A percentile compares a stretch with the other conserved stretches of the same genome.
Evolutionary conservation across 805 yeast genomes (phyloP).

Genomic region (Candida chilensis): DNA sequence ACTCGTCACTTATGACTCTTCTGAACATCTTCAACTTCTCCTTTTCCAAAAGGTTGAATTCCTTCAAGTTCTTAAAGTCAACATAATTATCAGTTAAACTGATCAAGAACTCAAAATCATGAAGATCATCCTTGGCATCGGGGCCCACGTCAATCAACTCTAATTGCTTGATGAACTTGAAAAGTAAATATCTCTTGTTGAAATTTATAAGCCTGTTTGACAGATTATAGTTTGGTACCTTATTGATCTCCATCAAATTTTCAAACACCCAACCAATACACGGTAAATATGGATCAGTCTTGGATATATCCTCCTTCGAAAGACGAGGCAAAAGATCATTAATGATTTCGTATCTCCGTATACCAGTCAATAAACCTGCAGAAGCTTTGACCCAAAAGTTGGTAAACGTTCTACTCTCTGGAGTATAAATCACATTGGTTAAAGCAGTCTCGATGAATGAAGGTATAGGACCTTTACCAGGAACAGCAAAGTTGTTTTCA

Average conservation of each 20-base stretch:
- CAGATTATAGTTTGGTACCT: slow-evolving; percentile 68
- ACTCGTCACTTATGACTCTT: slow-evolving; percentile 19
- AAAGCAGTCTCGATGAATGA: slow-evolving; percentile 80
- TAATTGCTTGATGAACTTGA: slow-evolving; percentile 26
- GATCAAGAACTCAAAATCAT: slow-evolving; percentile 44
- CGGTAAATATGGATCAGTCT: slow-evolving; percentile 51
- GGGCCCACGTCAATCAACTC: slow-evolving; percentile 22
- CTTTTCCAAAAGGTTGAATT: slow-evolving; percentile 16
- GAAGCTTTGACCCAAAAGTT: slow-evolving; percentile 63
- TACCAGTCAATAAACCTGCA: too few species aligned
- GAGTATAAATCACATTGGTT: slow-evolving; percentile 63
- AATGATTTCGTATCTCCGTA: too few species aligned
- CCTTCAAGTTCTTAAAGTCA: slow-evolving; percentile 24
- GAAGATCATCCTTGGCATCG: slow-evolving; percentile 18
- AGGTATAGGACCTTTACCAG: slow-evolving; percentile 34
- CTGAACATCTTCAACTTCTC: slow-evolving; percentile 18
- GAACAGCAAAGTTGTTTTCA: slow-evolving; percentile 21
- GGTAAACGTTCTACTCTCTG: slow-evolving; percentile 67
- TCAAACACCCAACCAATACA: slow-evolving; percentile 91
- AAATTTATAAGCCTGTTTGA: slow-evolving; percentile 67
- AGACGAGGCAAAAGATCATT: slow-evolving; percentile 9
- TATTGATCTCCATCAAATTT: slow-evolving; percentile 54
- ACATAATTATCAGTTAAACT: slow-evolving; percentile 28
- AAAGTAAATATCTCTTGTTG: slow-evolving; percentile 50
- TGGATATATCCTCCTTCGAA: slow-evolving; percentile 9